Conservation (phyloP, 148 eudicot genomes). For the Nyssa sinensis region DNA sequence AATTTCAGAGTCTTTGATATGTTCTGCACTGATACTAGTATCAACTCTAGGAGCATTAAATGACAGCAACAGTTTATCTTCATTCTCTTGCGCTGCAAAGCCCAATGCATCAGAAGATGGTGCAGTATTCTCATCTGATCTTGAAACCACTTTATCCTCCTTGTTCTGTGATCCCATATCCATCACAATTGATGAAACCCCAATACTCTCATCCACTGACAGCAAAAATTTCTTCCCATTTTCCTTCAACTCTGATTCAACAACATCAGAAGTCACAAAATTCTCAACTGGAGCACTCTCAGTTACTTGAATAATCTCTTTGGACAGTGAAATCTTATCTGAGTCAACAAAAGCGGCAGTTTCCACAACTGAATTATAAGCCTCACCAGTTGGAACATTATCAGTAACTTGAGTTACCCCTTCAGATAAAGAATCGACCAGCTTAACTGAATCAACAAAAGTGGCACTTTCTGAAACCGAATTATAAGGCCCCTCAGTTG, state of each 20-base stretch:
- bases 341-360: conserved; percentile 17
- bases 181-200: conserved; percentile 7
- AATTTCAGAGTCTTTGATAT: conserved; percentile 28
- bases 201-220: conserved; percentile 24
- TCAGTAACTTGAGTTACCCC: conserved; percentile 14
- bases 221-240: conserved; percentile 22
- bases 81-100: conserved; percentile 14
- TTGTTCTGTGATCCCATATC: conserved; percentile 24
- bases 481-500: conserved; percentile 11
- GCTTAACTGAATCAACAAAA: conserved; percentile 43
- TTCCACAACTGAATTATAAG: conserved; percentile 10
- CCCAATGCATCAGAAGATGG: conserved; percentile 11
- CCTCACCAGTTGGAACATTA: conserved; percentile 23
- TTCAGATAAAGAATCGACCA: conserved; percentile 25
- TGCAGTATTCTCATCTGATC: conserved; percentile 10
- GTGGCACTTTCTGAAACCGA: not conserved
- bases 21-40: conserved; percentile 22
- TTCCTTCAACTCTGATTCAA: conserved; percentile 31
- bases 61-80: conserved; percentile 9
- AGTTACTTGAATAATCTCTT: conserved; percentile 16
- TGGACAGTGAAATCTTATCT: conserved; percentile 31
- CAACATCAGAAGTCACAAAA: conserved; percentile 15
- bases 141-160: conserved; percentile 21
- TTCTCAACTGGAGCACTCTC: conserved; percentile 26
- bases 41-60: conserved; percentile 16